Conservation (phyloP, 2,329 filamentous ascomycete species). For the Teratosphaeria pseudoeucalypti region DNA sequence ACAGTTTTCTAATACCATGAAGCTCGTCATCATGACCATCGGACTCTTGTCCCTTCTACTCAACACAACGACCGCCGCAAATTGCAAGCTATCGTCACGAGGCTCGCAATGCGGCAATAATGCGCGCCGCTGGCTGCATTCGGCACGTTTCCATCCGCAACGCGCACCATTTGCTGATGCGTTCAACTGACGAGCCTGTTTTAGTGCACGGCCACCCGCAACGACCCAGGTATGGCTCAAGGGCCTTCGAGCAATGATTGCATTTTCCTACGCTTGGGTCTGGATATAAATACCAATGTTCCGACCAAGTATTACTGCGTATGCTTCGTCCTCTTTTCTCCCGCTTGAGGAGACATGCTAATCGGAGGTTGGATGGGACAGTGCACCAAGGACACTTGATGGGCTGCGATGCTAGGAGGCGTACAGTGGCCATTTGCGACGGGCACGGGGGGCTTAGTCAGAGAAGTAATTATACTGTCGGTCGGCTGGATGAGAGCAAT, state of each 20-base stretch:
- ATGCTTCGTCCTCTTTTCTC: background rate
- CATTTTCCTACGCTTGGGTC: background rate
- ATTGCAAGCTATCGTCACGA: background rate
- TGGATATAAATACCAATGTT: background rate
- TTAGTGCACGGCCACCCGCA: background rate
- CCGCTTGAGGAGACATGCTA: background rate
- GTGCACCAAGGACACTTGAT: too few relatives aligned
- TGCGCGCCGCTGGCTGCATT: background rate
- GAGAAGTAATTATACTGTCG: constrained; percentile 55
- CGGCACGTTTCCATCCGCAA: background rate
- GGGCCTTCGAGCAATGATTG: background rate
- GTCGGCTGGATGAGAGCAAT: constrained; percentile 57
- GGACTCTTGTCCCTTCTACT: background rate
- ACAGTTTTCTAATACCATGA: background rate
- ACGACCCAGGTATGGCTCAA: background rate
- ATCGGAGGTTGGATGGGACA: too few relatives aligned
- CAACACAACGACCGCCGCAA: background rate
- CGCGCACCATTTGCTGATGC: background rate
- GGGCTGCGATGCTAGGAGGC: too few relatives aligned
- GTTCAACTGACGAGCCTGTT: background rate
- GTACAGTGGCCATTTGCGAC: constrained; percentile 44
- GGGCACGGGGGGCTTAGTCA: constrained; percentile 49
- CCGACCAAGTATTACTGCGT: background rate
- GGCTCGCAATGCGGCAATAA: background rate
- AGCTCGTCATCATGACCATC: background rate